Percentiles rank a stretch among this genome's conserved stretches.
Conservation (phyloP, 257 asterid species). For the Salvia miltiorrhiza region DNA sequence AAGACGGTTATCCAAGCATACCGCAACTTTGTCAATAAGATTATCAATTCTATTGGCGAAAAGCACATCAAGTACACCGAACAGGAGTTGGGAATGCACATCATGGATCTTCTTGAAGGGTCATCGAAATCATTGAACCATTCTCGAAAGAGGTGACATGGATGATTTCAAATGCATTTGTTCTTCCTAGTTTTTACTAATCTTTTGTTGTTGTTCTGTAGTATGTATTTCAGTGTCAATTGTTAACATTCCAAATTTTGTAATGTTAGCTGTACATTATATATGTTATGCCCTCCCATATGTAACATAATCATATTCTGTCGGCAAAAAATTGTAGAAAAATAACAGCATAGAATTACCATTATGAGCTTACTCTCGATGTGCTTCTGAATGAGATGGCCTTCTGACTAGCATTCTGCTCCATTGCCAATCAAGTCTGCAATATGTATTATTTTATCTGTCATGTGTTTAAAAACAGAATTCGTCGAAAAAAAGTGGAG, state of each 20-base stretch:
- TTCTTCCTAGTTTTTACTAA: not conserved
- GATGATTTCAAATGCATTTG: not conserved
- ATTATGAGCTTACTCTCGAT: not conserved
- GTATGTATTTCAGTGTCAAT: not conserved
- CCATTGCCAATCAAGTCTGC: not conserved
- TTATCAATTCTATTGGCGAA: slow-evolving; percentile 37
- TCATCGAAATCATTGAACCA: slow-evolving; percentile 42
- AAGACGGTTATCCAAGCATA: slow-evolving; percentile 49
- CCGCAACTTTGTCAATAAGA: slow-evolving; percentile 35
- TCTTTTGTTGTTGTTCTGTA: not conserved
- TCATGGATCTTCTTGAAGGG: slow-evolving; percentile 62
- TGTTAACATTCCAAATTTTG: slow-evolving; percentile 13
- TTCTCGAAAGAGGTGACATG: slow-evolving; percentile 38
- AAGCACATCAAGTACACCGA: slow-evolving; percentile 60
- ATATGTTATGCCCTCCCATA: not conserved
- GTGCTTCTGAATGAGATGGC: not conserved
- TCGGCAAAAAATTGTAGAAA: not conserved
- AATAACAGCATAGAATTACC: not conserved
- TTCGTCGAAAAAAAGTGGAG: not conserved
- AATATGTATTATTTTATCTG: not conserved
- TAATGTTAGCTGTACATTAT: slow-evolving; percentile 15
- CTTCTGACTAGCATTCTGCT: not conserved
- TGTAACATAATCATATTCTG: not conserved
- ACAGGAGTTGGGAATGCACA: slow-evolving; percentile 49
- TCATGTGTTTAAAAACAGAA: not conserved